Percentiles rank a stretch among this genome's conserved stretches.
phyloP scores from a whole-genome alignment of 805 yeast species.

The Peterozyma xylosa region DNA sequence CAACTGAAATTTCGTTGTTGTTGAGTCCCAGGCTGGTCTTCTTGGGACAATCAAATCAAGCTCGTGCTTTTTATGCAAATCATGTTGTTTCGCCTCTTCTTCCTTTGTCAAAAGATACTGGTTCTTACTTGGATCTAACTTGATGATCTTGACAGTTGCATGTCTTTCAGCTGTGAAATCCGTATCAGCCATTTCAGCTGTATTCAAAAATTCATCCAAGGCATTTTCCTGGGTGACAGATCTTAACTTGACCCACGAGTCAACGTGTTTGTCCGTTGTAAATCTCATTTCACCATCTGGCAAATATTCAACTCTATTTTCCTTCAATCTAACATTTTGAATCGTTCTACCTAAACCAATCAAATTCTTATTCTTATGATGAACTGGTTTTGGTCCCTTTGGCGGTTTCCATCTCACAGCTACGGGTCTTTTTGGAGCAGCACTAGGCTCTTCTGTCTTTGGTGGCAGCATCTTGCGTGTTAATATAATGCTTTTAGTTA shows the following conservation, averaged over 20 bases:
- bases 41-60: slow-evolving; percentile 78
- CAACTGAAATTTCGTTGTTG: slow-evolving; percentile 65
- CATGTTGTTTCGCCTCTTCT: slow-evolving; percentile 54
- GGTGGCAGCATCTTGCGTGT: no score
- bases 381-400: slow-evolving; percentile 88
- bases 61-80: slow-evolving; percentile 61
- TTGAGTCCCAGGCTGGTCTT: slow-evolving; percentile 79
- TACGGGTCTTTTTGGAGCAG: slow-evolving; percentile 33
- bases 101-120: slow-evolving; percentile 59
- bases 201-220: slow-evolving; percentile 86
- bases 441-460: no score
- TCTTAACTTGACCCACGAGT: slow-evolving; percentile 81
- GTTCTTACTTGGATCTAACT: slow-evolving; percentile 50
- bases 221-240: slow-evolving; percentile 94
- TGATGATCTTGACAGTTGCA: slow-evolving; percentile 76
- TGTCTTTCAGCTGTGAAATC: slow-evolving; percentile 91
- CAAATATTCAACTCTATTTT: slow-evolving; percentile 59
- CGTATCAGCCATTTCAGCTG: slow-evolving; percentile 93
- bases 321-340: slow-evolving; percentile 62
- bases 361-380: slow-evolving; percentile 72
- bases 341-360: slow-evolving; percentile 84
- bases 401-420: slow-evolving; percentile 81
- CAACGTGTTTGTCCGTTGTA: slow-evolving; percentile 79
- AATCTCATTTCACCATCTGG: slow-evolving; percentile 89
- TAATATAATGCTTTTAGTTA: no score